phyloP scores from a whole-genome alignment of 2,329 filamentous ascomycete genomes.

The Hypocrella siamensis region DNA sequence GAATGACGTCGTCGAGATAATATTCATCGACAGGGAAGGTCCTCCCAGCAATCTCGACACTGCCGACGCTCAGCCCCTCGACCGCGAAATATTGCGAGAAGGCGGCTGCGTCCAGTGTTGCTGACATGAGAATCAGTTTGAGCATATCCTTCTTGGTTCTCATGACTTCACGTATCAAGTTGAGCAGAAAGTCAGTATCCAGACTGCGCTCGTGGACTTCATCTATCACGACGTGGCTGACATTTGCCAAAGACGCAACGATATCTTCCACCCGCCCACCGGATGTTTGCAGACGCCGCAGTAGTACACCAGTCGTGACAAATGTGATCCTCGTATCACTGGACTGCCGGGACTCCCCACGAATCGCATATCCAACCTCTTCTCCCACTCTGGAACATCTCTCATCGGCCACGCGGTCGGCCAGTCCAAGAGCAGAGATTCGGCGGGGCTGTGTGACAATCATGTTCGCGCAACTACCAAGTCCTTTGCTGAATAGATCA shows the following conservation, averaged over 20 bases:
- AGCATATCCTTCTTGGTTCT: constrained; percentile 59
- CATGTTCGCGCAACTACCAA: constrained; percentile 72
- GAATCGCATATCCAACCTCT: constrained; percentile 83
- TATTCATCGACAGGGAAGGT: constrained; percentile 84
- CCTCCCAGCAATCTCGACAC: constrained; percentile 74
- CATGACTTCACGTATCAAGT: constrained; percentile 71
- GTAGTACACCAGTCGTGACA: constrained; percentile 84
- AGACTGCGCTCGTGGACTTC: constrained; percentile 93
- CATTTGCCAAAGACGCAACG: constrained; percentile 65
- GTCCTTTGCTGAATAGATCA: constrained; percentile 61
- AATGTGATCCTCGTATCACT: constrained; percentile 78
- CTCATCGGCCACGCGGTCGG: constrained; percentile 88
- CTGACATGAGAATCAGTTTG: constrained; percentile 90
- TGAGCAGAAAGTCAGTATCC: constrained; percentile 87
- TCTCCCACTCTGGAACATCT: constrained; percentile 67
- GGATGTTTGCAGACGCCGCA: constrained; percentile 81
- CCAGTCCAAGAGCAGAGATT: constrained; percentile 86
- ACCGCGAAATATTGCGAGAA: constrained; percentile 74
- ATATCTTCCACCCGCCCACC: constrained; percentile 69
- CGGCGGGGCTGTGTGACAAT: constrained; percentile 90
- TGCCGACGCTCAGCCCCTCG: constrained; percentile 51
- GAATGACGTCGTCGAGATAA: constrained; percentile 78
- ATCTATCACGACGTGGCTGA: constrained; percentile 90
- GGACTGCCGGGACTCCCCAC: constrained; percentile 70
- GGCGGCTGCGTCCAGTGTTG: constrained; percentile 75